Base-by-base conservation (phyloP, 129 eudicot genomes). In the Tagetes erecta region DNA sequence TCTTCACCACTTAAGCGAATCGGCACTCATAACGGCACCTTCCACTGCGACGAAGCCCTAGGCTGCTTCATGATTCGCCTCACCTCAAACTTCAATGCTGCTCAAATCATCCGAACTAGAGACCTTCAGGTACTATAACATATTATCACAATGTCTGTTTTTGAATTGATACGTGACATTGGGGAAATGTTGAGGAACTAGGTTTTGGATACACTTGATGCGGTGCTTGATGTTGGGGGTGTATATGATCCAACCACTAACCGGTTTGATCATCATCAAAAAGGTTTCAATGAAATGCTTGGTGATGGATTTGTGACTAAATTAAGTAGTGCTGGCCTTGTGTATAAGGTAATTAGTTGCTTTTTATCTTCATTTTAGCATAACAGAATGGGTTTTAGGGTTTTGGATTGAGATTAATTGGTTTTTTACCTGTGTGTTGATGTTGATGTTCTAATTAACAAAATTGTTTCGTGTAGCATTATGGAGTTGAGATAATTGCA, bases 11-110 rank as follows among this genome's bases (percentile, higher is more conserved):
- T 44, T n/a, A 94, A 90, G 77, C 91, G 89, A 27, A 80, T 90
- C 35, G 98, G 98, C 64, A 88, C 97, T 30, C 98, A 94, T 85
- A 85, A 88, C 70, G 98, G 98, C 40, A 90, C 91, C 81, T 94
- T 94, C 84, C 98, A 94, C 82, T 90, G 98, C 81, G 98, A 94
- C 76, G 98, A 94, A 75, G 97, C 98, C 68, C 91, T 94, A 6
- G 98, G 98, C 37, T 94, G 98, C 89, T 94, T 80, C 68, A 82
- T 94, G 83, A 88, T 94, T 79, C 76, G 82, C 13, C 96, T 80
- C 75, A 88, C 98, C 67, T 63, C 80, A 3, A 88, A 88, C 8
- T 94, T 88, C 81, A 52, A 70, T 34, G 76, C 73, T 3, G 89
- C 98, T 8, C 81, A 80, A 36, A 83, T 94, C 67, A 81, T 94